A percentile compares a stretch with the other conserved stretches of the same genome.
phyloP scores from a whole-genome alignment of 768 basidiomycete species.

The Suillus spraguei region DNA sequence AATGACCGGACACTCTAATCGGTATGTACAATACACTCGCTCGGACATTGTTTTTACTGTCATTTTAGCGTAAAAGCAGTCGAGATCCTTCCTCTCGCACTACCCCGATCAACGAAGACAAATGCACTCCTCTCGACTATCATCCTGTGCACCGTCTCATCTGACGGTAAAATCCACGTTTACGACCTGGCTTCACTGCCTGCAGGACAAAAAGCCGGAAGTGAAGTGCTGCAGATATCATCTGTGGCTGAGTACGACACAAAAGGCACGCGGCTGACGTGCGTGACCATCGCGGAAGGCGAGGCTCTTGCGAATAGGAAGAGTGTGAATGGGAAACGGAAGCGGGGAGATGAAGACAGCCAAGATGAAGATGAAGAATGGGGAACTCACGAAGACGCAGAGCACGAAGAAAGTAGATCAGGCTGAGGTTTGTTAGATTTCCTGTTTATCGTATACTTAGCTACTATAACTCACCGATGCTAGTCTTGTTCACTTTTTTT shows the following conservation, averaged over 20 bases:
- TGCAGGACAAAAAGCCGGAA: slow-evolving; percentile 15
- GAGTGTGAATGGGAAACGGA: slow-evolving; percentile 37
- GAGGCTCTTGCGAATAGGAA: slow-evolving; percentile 24
- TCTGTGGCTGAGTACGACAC: slow-evolving; percentile 78
- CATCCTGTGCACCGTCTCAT: slow-evolving; percentile 77
- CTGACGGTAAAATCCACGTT: slow-evolving; percentile 83
- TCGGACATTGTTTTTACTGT: slow-evolving; percentile 6
- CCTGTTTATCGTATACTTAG: neutral
- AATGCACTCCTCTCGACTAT: slow-evolving; percentile 49
- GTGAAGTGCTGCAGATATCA: slow-evolving; percentile 39
- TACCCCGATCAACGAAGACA: slow-evolving; percentile 39
- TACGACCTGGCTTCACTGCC: slow-evolving; percentile 68
- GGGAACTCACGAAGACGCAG: slow-evolving; percentile 22
- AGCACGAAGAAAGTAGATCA: slow-evolving; percentile 31
- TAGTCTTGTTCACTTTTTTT: neutral
- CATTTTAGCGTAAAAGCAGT: slow-evolving; percentile 75
- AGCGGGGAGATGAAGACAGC: slow-evolving; percentile 36
- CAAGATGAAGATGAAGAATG: slow-evolving; percentile 36
- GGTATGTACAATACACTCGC: slow-evolving; percentile 47
- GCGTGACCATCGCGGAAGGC: slow-evolving; percentile 61
- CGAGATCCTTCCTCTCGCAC: slow-evolving; percentile 62
- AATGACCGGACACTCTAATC: slow-evolving; percentile 81
- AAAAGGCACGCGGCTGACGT: slow-evolving; percentile 85
- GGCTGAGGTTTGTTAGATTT: slow-evolving; percentile 15
- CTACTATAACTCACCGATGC: neutral